These are phyloP conservation scores for Xerocomellus chrysenteron DNA, from an alignment of 768 basidiomycete genomes.

Conservation along the genomic window DNA sequence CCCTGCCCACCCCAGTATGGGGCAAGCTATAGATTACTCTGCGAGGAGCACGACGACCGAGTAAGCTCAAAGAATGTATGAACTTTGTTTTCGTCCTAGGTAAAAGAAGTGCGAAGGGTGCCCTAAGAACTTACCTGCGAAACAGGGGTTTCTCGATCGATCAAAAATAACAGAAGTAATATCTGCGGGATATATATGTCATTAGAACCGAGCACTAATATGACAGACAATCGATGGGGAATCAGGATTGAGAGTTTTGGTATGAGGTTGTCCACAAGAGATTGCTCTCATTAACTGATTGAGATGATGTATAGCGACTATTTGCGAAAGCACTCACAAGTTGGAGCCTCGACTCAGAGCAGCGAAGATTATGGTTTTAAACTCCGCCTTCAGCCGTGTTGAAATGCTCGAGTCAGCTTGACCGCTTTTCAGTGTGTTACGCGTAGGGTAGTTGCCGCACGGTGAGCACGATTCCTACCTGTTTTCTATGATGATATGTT, in stretches of 20 bases:
- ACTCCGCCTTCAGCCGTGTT: no score
- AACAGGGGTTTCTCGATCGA: neutral
- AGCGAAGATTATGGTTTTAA: no score
- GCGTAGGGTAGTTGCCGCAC: neutral
- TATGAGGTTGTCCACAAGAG: slow-evolving; percentile 70
- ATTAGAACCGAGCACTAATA: slow-evolving; percentile 4
- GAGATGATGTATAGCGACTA: slow-evolving; percentile 18
- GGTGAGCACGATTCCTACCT: slow-evolving; percentile 33
- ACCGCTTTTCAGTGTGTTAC: neutral
- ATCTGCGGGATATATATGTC: neutral
- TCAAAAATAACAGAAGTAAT: neutral
- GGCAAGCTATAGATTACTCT: slow-evolving; percentile 35
- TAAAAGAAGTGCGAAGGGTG: slow-evolving; percentile 4
- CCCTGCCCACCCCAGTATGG: slow-evolving; percentile 48
- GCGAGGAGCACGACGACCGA: slow-evolving; percentile 33
- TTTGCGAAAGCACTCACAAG: no score
- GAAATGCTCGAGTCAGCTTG: no score
- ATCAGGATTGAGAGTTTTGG: slow-evolving; percentile 54
- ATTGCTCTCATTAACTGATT: slow-evolving; percentile 74
- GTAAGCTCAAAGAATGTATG: slow-evolving; percentile 80
- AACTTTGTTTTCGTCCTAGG: slow-evolving; percentile 69
- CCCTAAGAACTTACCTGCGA: neutral
- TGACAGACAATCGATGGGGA: neutral
- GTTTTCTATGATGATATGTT: slow-evolving; percentile 60
- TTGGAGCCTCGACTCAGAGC: no score